Evolutionary conservation across 768 basidiomycete species (phyloP).

Genomic region (Mycena latifolia): DNA sequence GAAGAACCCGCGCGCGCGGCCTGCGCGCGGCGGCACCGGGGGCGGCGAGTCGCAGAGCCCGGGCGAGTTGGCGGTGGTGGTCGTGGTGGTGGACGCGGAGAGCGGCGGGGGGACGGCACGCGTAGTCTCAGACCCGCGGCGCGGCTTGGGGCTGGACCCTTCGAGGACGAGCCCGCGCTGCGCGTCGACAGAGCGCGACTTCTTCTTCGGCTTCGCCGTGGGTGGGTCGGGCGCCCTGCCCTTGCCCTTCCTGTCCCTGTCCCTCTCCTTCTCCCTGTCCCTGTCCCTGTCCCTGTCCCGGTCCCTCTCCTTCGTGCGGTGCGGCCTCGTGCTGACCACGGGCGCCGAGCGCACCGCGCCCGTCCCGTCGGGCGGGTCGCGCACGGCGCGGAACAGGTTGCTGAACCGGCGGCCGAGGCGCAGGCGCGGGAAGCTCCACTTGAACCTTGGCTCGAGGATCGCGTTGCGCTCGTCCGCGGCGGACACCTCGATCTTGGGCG

Average conservation of each 20-base stretch:
- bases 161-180: neutral
- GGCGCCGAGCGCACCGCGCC: neutral
- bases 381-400: constrained; percentile 27
- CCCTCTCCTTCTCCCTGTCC: neutral
- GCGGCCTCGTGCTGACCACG: too few species aligned
- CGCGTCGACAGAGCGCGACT: constrained; percentile 17
- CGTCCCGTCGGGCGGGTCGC: neutral
- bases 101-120: neutral
- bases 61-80: neutral
- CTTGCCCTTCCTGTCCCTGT: neutral
- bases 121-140: constrained; percentile 2
- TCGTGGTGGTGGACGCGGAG: constrained; percentile 1
- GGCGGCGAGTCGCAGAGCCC: too few species aligned
- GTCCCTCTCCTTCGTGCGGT: constrained; percentile 3
- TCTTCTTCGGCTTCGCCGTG: neutral
- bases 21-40: neutral
- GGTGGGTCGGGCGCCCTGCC: constrained; percentile 5
- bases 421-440: constrained; percentile 25
- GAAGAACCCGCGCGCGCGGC: constrained; percentile 8
- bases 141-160: neutral
- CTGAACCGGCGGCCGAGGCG: constrained; percentile 20
- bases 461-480: constrained; percentile 33
- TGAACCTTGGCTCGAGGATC: constrained; percentile 29
- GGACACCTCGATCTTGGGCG: constrained; percentile 28
- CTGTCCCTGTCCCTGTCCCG: neutral